These are phyloP conservation scores for Eremothecium coryli DNA, from an alignment of 1,139 yeast genomes.

Conservation along the genomic window DNA sequence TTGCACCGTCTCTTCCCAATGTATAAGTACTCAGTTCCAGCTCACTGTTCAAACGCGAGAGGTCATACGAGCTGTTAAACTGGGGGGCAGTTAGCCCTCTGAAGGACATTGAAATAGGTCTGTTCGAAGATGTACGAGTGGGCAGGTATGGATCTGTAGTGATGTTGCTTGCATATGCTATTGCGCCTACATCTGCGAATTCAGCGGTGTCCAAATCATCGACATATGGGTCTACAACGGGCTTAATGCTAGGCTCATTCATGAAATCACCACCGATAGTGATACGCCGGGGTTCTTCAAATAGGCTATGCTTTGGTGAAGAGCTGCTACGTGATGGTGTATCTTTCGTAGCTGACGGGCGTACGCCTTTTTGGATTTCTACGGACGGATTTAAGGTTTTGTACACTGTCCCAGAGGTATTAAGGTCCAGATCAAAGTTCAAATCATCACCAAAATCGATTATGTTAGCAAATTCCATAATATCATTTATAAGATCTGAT, in stretches of 20 bases:
- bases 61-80: conserved; percentile 31
- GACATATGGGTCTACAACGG: conserved; percentile 8
- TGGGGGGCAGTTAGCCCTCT: conserved; percentile 54
- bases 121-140: conserved; percentile 14
- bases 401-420: conserved; percentile 10
- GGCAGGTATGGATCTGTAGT: conserved; percentile 17
- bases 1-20: conserved; percentile 5
- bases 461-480: conserved; percentile 54
- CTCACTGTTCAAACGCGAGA: background rate
- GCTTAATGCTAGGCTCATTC: background rate
- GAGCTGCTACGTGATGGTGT: background rate
- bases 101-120: conserved; percentile 63
- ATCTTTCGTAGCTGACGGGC: conserved; percentile 2
- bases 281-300: conserved; percentile 3
- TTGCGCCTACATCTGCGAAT: background rate
- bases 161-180: background rate
- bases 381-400: conserved; percentile 14
- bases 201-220: conserved; percentile 11
- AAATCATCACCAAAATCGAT: conserved; percentile 49
- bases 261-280: conserved; percentile 2
- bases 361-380: background rate
- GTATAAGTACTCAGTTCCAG: conserved; percentile 2
- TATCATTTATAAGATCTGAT: conserved; percentile 31
- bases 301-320: background rate
- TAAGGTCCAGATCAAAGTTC: conserved; percentile 26